Conservation (phyloP, 2,329 filamentous ascomycete species). For the Talaromyces marneffei region DNA sequence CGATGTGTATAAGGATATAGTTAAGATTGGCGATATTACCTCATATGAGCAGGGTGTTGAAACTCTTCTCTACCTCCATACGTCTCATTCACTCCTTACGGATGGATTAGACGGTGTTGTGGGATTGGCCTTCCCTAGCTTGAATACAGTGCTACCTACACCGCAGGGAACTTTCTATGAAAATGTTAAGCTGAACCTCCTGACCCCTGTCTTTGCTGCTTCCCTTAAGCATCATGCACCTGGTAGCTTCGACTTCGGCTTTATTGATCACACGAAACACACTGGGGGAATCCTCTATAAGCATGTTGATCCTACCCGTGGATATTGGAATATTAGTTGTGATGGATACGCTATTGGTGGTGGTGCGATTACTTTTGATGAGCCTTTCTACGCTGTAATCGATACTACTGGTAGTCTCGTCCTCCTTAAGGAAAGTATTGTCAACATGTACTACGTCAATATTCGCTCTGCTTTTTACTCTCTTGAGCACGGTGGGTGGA, state of each 20-base stretch:
- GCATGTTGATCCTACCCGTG: slow-evolving; percentile 46
- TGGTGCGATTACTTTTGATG: no score
- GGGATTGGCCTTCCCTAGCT: not conserved
- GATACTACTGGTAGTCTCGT: slow-evolving; percentile 67
- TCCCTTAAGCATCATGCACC: slow-evolving; percentile 13
- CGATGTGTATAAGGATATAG: no score
- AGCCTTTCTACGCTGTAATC: slow-evolving; percentile 55
- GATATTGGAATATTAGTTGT: slow-evolving; percentile 59
- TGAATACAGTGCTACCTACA: no score
- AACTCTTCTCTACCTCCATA: no score
- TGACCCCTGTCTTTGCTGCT: slow-evolving; percentile 19
- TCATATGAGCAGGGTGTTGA: no score
- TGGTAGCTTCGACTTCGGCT: slow-evolving; percentile 16
- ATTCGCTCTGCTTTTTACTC: no score
- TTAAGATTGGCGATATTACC: no score
- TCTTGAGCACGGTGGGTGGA: no score
- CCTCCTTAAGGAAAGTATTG: no score
- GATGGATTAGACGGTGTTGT: no score
- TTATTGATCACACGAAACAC: slow-evolving; percentile 14
- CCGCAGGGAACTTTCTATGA: slow-evolving; percentile 58
- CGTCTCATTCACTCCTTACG: no score
- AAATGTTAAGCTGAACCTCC: slow-evolving; percentile 49
- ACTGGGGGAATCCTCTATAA: slow-evolving; percentile 9
- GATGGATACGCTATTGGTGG: slow-evolving; percentile 55
- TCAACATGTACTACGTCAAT: no score